Conservation (phyloP, 2,329 filamentous ascomycete species). For the Hypocrella siamensis region DNA sequence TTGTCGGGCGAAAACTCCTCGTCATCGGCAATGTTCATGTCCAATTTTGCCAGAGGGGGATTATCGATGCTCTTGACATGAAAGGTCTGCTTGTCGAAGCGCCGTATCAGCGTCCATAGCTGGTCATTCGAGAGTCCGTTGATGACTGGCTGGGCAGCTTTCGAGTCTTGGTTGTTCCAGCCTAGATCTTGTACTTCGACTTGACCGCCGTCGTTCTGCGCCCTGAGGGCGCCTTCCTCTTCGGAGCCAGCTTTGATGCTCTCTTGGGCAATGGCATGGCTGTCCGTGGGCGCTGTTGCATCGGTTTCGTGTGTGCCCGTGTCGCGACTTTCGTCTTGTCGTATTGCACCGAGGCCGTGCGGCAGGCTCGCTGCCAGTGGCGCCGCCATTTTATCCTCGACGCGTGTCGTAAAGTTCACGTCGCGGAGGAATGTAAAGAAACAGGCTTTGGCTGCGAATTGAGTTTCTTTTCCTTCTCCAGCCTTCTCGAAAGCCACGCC, state of each 20-base stretch:
- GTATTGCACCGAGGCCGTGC: too few relatives aligned
- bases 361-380: too few relatives aligned
- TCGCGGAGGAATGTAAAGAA: too few relatives aligned
- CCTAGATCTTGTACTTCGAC: slow-evolving; percentile 47
- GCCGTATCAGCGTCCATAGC: slow-evolving; percentile 53
- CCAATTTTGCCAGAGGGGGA: slow-evolving; percentile 45
- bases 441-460: too few relatives aligned
- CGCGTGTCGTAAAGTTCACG: too few relatives aligned
- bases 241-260: background rate
- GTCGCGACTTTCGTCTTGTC: too few relatives aligned
- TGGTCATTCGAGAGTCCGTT: slow-evolving; percentile 58
- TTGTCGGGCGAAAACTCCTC: slow-evolving; percentile 80
- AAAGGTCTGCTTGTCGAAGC: slow-evolving; percentile 58
- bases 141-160: slow-evolving; percentile 37
- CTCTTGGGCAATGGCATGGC: background rate
- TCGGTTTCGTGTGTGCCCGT: background rate
- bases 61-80: slow-evolving; percentile 49
- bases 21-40: slow-evolving; percentile 67
- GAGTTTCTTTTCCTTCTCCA: too few relatives aligned
- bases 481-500: too few relatives aligned
- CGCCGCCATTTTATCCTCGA: too few relatives aligned
- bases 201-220: background rate
- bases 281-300: background rate
- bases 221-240: background rate
- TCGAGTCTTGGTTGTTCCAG: slow-evolving; percentile 49